These are phyloP conservation scores for Aureobasidium sp. DNA, from an alignment of 2,329 filamentous ascomycete genomes.

Conservation along the genomic window DNA sequence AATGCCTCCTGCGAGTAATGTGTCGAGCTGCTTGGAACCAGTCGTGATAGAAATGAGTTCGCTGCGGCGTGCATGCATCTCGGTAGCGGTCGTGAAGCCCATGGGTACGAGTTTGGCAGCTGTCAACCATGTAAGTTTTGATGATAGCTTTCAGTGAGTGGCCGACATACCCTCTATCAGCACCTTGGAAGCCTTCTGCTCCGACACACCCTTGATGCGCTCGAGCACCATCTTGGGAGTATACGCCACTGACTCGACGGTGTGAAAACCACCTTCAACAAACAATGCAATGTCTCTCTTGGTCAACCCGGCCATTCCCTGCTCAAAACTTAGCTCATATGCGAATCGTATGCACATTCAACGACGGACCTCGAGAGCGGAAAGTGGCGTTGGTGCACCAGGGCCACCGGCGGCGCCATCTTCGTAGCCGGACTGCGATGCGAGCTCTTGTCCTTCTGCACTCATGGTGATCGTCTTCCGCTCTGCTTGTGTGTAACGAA, in stretches of 20 bases:
- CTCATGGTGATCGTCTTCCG: constrained; percentile 33
- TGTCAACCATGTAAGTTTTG: constrained; percentile 33
- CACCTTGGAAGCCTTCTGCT: constrained; percentile 90
- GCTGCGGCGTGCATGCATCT: constrained; percentile 95
- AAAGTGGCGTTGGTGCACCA: constrained; percentile 86
- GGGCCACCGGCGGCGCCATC: constrained; percentile 71
- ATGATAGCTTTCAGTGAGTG: background rate
- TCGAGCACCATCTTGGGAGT: constrained; percentile 75
- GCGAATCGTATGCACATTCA: constrained; percentile 12
- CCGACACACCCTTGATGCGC: constrained; percentile 96
- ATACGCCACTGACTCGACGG: constrained; percentile 92
- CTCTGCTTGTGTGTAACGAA: background rate
- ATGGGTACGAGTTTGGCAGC: constrained; percentile 95
- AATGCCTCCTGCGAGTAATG: constrained; percentile 83
- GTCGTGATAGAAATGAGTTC: constrained; percentile 98
- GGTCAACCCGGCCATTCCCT: constrained; percentile 87
- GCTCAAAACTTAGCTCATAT: constrained; percentile 14
- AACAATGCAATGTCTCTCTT: constrained; percentile 92
- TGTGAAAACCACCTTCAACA: constrained; percentile 87
- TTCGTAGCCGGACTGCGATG: constrained; percentile 66
- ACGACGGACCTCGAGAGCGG: constrained; percentile 75
- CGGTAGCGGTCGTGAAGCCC: constrained; percentile 97
- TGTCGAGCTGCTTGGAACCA: constrained; percentile 95
- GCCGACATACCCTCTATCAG: constrained; percentile 70
- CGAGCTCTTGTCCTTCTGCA: constrained; percentile 46